phyloP scores from a whole-genome alignment of 805 yeast genomes.

The Candida rishiriensis region DNA sequence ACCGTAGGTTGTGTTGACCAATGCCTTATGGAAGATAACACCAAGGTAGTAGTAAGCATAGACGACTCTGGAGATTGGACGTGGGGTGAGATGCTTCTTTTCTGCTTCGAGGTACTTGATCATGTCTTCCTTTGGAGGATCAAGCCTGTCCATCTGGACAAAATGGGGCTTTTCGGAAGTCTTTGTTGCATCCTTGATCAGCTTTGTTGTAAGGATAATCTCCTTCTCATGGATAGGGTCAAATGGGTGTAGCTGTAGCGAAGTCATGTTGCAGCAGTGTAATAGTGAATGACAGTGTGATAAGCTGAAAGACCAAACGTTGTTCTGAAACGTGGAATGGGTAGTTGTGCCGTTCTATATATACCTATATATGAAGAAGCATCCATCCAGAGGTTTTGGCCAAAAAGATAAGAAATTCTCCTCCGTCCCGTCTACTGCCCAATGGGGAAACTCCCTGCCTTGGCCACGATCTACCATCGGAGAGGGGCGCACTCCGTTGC shows the following conservation, averaged over 20 bases:
- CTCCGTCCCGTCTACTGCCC: no score
- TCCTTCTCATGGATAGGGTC: conserved; percentile 46
- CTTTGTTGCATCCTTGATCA: conserved; percentile 53
- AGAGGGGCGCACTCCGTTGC: no score
- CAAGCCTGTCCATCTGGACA: conserved; percentile 61
- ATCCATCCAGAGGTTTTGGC: no score
- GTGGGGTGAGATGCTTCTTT: conserved; percentile 46
- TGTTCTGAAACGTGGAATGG: no score
- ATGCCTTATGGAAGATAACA: conserved; percentile 58
- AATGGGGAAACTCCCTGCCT: no score
- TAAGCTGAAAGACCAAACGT: no score
- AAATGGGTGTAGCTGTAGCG: conserved; percentile 26
- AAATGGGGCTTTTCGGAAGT: conserved; percentile 54
- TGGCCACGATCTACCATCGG: no score
- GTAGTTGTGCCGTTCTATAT: no score
- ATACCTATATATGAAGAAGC: no score
- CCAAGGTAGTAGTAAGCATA: conserved; percentile 62
- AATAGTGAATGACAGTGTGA: no score
- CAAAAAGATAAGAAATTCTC: no score
- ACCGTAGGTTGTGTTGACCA: conserved; percentile 60
- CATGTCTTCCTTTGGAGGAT: conserved; percentile 78
- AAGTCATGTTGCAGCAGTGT: no score
- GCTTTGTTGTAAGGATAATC: conserved; percentile 51
- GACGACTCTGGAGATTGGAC: conserved; percentile 61
- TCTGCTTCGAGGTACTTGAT: conserved; percentile 64